Evolutionary conservation across 1,284 basidiomycete species (phyloP).

Genomic region (Apiotrichum sp.): DNA sequence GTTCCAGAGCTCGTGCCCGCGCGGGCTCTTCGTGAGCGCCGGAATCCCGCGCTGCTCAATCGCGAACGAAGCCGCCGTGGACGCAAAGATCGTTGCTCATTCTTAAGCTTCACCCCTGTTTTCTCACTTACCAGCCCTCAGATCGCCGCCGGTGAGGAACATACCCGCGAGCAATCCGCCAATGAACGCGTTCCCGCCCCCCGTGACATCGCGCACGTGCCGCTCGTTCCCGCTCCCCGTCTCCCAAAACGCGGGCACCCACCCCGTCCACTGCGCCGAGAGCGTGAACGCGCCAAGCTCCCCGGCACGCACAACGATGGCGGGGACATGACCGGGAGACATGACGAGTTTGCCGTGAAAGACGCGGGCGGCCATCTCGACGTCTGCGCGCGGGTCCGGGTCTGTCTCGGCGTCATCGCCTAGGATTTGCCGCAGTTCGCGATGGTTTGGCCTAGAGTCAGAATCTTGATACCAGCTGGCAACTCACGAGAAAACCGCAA

Average conservation of each 20-base stretch:
- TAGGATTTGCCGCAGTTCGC: conserved; percentile 48
- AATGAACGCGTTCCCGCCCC: conserved; percentile 81
- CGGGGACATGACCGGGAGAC: conserved; percentile 47
- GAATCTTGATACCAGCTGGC: neutral
- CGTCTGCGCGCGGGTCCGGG: conserved; percentile 31
- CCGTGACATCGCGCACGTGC: conserved; percentile 68
- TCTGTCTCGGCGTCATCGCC: conserved; percentile 2
- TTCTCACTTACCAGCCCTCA: conserved; percentile 56
- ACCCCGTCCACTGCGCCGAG: conserved; percentile 45
- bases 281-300: conserved; percentile 65
- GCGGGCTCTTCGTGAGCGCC: conserved; percentile 23
- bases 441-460: conserved; percentile 48
- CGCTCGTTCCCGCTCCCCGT: conserved; percentile 26
- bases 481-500: conserved; percentile 31
- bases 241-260: conserved; percentile 75
- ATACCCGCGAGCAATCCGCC: conserved; percentile 76
- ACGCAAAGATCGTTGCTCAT: conserved; percentile 62
- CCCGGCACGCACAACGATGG: conserved; percentile 68
- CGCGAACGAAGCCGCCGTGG: conserved; percentile 71
- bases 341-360: conserved; percentile 9
- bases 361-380: conserved; percentile 7
- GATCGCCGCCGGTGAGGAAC: conserved; percentile 54
- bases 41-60: conserved; percentile 79
- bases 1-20: conserved; percentile 59
- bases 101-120: too few species aligned